Base-by-base conservation (phyloP, 2,329 filamentous ascomycete genomes). In the Ploettnerulaceae sp. region DNA sequence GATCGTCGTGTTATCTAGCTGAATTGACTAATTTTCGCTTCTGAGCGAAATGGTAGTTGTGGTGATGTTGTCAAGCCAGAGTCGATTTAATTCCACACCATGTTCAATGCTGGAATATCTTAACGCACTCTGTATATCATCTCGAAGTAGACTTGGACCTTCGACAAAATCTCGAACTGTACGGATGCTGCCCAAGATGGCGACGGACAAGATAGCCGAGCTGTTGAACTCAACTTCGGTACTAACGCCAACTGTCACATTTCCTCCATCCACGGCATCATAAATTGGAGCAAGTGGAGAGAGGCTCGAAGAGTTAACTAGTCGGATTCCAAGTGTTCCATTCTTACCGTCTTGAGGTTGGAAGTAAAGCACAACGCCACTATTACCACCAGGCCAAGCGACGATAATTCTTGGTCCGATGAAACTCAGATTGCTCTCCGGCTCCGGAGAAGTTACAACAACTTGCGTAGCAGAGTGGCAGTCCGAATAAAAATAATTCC, bases 351-450 rank as follows among this genome's bases (percentile, higher is more conserved):
- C 72, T 38, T 72, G 64, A 0, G 80, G 75, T 11, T 70, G 64
- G 52, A 84, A 84, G 54, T 74, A 81, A 0, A 72, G 66, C 4
- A 72, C 72, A 20, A 75, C 67, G 0, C 81, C 81, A 42, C 79
- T 83, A 55, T 84, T 80, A 2, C 81, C 81, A 7, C 79, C 76
- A 6, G 81, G 79, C 79, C 79, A 84, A 7, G 80, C 81, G 6
- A 77, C 63, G 8, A 81, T 67, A 17, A 84, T 62, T n/a, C 80
- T 69, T 7, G 79, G 79, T 0, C 71, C 68, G 49, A 81, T 76
- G 25, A 78, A 66, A 1, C 66, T 71, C 1, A 81, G 64, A 54
- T 81, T 71, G 46, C 73, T 79, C 12, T 71, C 68, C 1, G 69
- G 56, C 0, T 73, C 61, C 11, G 80, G 79, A 48, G 70, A 81